Evolutionary conservation across 2,329 filamentous ascomycete genomes (phyloP), one percentile per base, ranked within the genome.

Genomic region (Fusarium lyarnte): DNA sequence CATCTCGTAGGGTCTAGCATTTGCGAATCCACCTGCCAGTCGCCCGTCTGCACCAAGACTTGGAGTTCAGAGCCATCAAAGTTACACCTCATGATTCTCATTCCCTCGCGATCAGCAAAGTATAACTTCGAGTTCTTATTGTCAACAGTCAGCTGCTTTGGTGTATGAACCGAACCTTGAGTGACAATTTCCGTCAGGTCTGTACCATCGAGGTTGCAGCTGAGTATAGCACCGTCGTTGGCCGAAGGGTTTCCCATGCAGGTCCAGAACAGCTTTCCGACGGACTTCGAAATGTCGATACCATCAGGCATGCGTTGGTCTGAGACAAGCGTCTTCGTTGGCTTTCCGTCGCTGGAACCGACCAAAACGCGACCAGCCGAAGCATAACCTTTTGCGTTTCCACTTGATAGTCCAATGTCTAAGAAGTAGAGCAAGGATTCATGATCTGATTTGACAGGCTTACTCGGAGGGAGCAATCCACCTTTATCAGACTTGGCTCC

Each of bases 381-480:
- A 9, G n/a, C 19, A 10, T 19, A 57, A 0, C 7, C 12, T 2
- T 27, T 42, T 7, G 17, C 7, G 5, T 27, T 35, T 0, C 36
- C 42, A 0, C 23, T 38, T 9, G 35, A 38, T 0, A 65, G 0
- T 0, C 63, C 63, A 8, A 65, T 54, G 5, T 65, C 63, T 7
- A 65, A 8, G 17, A 64, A 63, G 41, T 57, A 65, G 9, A 64
- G 33, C 6, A 16, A 16, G 0, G 25, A 5, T 7, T 27, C 17
- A 0, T 38, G 17, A 0, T 19, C 9, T 0, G 39, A 4, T 1
- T 23, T 2, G 5, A 5, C 1, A 9, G 6, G 2, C 0, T 27
- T 27, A 0, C 19, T 47, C 9, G 47, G 23, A 8, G 63, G 63
- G 8, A 67, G 25, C 8, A 67, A 5, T 1, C 64, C 64, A 2